These are phyloP conservation scores for Calonectria honghensis DNA, from an alignment of 2,329 filamentous ascomycete species.

Conservation along the genomic window DNA sequence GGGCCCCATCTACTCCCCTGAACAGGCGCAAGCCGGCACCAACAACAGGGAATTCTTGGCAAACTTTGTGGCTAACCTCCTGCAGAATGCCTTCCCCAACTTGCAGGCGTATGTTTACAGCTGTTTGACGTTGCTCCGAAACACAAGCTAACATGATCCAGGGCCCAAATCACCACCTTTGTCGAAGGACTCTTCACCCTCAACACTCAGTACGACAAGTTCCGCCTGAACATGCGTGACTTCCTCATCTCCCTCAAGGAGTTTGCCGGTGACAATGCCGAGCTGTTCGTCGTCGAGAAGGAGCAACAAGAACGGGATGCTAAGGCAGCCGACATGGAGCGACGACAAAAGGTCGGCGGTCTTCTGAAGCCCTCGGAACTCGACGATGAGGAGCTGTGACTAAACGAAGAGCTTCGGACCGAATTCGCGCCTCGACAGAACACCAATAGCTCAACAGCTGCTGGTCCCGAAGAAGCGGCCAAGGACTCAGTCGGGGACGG, in stretches of 20 bases:
- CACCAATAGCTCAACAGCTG: slow-evolving; percentile 36
- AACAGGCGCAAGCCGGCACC: slow-evolving; percentile 88
- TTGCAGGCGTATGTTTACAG: slow-evolving; percentile 83
- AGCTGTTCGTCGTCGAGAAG: slow-evolving; percentile 94
- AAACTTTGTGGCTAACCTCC: slow-evolving; percentile 88
- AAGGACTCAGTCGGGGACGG: slow-evolving; percentile 68
- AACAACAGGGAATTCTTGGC: slow-evolving; percentile 93
- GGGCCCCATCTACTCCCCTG: slow-evolving; percentile 90
- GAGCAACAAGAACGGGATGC: slow-evolving; percentile 92
- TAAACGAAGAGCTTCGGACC: slow-evolving; percentile 79
- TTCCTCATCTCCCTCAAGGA: slow-evolving; percentile 98
- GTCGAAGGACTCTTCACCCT: slow-evolving; percentile 91
- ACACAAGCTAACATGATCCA: slow-evolving; percentile 66
- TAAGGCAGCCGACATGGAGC: slow-evolving; percentile 91
- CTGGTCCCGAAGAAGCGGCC: slow-evolving; percentile 53
- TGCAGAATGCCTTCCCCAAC: slow-evolving; percentile 95
- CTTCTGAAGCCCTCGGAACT: slow-evolving; percentile 98
- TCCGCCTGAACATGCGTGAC: slow-evolving; percentile 96
- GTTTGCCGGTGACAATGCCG: slow-evolving; percentile 95
- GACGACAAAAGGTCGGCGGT: slow-evolving; percentile 95
- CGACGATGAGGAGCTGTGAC: slow-evolving; percentile 94
- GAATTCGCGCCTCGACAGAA: slow-evolving; percentile 71
- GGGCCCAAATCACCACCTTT: slow-evolving; percentile 90
- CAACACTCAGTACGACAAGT: slow-evolving; percentile 93
- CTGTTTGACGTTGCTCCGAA: background rate